Base-by-base conservation (phyloP, 495 filamentous ascomycete species). In the Penicillium coffeae region DNA sequence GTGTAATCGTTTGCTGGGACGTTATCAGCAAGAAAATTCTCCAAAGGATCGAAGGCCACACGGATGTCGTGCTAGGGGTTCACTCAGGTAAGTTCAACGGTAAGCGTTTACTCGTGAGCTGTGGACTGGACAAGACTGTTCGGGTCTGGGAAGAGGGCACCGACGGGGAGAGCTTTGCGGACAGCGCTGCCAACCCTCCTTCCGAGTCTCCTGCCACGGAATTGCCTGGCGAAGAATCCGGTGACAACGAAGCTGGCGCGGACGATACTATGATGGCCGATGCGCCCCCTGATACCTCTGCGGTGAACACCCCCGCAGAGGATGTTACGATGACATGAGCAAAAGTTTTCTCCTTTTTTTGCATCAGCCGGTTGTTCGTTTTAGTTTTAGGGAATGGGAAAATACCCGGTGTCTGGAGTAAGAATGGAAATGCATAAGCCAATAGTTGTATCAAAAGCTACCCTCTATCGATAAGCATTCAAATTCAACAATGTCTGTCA, bases 1-100 rank as follows among this genome's bases (percentile, higher is more conserved):
- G 89, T 0, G 78, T 81, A 16, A 80, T 96, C 14, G 69, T 94
- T 15, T 76, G 93, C 47, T 98, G 93, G 93, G 91, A 96, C 66
- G 87, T 95, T 16, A 77, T 77, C 38, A 87, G 71, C 54, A 98
- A 97, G 70, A 80, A 86, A 43, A 70, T 94, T 5, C 69, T 96
- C 14, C 90, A 96, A 72, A 63, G 65, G 21, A 68, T 84, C 13
- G 80, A 84, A 10, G 83, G 71, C 0, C 93, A 97, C 62, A 72
- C 82, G 2, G 88, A 85, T 32, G 82, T 85, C n/a, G 91, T 95
- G 14, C 75, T 95, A 45, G 88, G 88, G 55, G 89, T 96, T 22
- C 89, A 95, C 52, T 76, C 85, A 4, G 70, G 68, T 22, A 48
- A 55, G 34, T 34, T 68, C n/a, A 57, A 60, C 1, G 62, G 62